Conservation (phyloP, 1,284 basidiomycete species). For the Ceratobasidium sp. region DNA sequence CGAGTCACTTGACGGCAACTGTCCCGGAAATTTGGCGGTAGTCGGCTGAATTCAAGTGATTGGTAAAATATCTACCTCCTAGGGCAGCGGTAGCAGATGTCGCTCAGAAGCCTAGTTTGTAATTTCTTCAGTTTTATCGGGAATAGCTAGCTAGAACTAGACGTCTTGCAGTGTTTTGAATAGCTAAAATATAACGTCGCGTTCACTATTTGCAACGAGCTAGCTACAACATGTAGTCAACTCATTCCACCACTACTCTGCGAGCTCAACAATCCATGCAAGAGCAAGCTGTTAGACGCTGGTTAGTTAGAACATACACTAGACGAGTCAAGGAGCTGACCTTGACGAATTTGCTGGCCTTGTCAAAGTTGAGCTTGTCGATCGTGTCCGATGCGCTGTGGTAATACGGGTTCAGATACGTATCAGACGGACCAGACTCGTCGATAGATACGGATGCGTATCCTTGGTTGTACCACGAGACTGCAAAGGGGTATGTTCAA, state of each 20-base stretch:
- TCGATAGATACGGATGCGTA: slow-evolving; percentile 39
- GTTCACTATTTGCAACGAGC: neutral
- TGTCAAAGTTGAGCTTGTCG: slow-evolving; percentile 43
- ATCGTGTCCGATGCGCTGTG: slow-evolving; percentile 43
- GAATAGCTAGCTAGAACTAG: too few relatives aligned
- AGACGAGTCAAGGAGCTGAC: neutral
- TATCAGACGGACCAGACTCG: slow-evolving; percentile 42
- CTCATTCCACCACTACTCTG: slow-evolving; percentile 19
- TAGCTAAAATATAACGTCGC: too few relatives aligned
- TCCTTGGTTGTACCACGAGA: slow-evolving; percentile 45
- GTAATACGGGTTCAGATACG: slow-evolving; percentile 46
- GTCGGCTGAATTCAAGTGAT: too few relatives aligned
- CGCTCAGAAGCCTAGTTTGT: too few relatives aligned
- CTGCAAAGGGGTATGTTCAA: neutral
- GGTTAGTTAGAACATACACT: neutral
- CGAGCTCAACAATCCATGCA: slow-evolving; percentile 44
- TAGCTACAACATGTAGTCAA: neutral
- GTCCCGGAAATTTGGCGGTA: neutral
- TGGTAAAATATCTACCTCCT: too few relatives aligned
- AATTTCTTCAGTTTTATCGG: too few relatives aligned
- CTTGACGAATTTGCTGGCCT: slow-evolving; percentile 47
- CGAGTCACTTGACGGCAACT: neutral
- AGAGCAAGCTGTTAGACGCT: slow-evolving; percentile 31
- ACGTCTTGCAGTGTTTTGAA: too few relatives aligned
- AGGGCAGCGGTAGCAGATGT: too few relatives aligned